phyloP scores from a whole-genome alignment of 208 protist genomes.

The Trypanosoma cruzi region DNA sequence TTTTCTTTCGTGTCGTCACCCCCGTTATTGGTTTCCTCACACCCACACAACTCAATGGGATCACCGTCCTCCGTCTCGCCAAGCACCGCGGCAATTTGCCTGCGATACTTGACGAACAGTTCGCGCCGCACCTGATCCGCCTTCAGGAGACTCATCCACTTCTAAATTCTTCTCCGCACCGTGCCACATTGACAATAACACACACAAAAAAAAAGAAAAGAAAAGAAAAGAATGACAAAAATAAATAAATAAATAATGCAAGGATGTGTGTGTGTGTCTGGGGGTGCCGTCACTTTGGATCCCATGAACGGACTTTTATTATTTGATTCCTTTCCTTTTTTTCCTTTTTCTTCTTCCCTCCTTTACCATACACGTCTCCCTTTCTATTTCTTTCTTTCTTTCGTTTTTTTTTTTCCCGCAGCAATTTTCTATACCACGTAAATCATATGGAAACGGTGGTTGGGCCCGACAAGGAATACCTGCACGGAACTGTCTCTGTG shows the following conservation, averaged over 20 bases:
- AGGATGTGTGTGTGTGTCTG: background rate
- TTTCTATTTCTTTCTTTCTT: too few species aligned
- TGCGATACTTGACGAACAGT: conserved; percentile 29
- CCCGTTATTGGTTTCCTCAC: conserved; percentile 1
- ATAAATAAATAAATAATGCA: background rate
- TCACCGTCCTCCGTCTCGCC: conserved; percentile 14
- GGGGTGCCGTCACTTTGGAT: background rate
- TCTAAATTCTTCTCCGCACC: background rate
- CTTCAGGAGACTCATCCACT: conserved; percentile 31
- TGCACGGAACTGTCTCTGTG: too few species aligned
- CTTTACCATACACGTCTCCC: background rate
- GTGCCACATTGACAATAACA: background rate
- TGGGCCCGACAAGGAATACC: too few species aligned
- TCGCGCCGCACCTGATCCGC: conserved; percentile 32
- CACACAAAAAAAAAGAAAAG: background rate
- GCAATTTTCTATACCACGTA: too few species aligned
- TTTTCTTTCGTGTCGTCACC: background rate
- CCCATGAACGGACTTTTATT: background rate
- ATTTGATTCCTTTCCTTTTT: background rate
- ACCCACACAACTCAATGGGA: background rate
- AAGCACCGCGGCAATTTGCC: conserved; percentile 28
- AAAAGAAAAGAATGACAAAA: background rate
- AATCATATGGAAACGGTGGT: too few species aligned
- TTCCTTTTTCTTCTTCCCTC: too few species aligned
- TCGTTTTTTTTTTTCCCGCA: too few species aligned